Evolutionary conservation across 2,329 filamentous ascomycete species (phyloP), one percentile per base, ranked within the genome.

Genomic region (Xylariaceae sp.): DNA sequence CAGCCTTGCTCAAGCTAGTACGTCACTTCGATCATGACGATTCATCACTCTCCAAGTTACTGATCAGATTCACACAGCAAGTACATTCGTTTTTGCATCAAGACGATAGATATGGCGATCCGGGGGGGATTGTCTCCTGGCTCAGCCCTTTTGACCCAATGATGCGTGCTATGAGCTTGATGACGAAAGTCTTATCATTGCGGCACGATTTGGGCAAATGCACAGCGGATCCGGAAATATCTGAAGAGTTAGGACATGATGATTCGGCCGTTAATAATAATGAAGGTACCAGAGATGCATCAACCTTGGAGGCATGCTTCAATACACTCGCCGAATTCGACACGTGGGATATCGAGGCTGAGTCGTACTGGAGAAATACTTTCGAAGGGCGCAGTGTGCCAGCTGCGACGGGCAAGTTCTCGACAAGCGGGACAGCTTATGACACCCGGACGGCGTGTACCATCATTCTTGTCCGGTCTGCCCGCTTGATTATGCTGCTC

Each of bases 391-490:
- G 51, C 19, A 53, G 31, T 31, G 43, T 54, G 17, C 53, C 55
- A n/a, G 48, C 51, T 28, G 36, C 56, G n/a, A 34, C 56, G 18
- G 56, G 56, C 14, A 47, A 54, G 28, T 19, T 54, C 14, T 38
- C 53, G 4, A 45, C 19, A 1, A 38, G 43, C 3, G 9, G n/a
- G 11, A 45, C 40, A 13, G 54, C 45, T 39, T 53, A 45, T 34
- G 56, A 58, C 41, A 40, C 56, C 19, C 54, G 53, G 43, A 58
- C 54, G 3, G 54, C 56, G 11, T 56, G 54, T 17, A 56, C 56
- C 36, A 52, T 56, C 41, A 58, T 58, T 39, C 40, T 58, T 12
- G 19, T 56, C 19, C 54, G 54, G 13, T 45, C 50, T 16, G 54
- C 51, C 5, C 56, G 54, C 13, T 7, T 58, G 19, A 42, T 56